A percentile compares a stretch with the other conserved stretches of the same genome.
Conservation (phyloP, 148 eudicot genomes). For the Rhododendron griersonianum region DNA sequence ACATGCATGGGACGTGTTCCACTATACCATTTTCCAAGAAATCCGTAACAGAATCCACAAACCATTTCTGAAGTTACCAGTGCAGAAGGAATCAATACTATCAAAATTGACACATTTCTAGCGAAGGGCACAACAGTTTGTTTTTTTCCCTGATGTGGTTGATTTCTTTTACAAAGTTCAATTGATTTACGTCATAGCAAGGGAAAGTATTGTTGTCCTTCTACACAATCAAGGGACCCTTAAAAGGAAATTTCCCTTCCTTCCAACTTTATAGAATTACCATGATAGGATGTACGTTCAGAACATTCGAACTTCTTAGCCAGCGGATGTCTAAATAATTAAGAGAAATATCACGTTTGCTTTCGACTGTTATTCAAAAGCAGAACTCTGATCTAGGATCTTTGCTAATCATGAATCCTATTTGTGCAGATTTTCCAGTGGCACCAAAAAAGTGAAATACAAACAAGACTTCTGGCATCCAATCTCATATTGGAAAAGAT, state of each 20-base stretch:
- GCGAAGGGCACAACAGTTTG: background rate
- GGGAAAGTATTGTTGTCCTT: background rate
- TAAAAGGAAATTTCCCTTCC: background rate
- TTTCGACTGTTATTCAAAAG: background rate
- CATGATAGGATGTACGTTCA: background rate
- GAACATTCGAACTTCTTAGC: background rate
- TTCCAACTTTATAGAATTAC: too few species aligned
- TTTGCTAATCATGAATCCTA: background rate
- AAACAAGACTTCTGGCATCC: background rate
- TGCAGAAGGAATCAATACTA: background rate
- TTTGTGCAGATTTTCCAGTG: background rate
- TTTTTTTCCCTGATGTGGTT: background rate
- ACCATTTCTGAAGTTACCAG: background rate
- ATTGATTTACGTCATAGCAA: background rate
- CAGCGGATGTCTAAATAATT: background rate
- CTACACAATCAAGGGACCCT: background rate
- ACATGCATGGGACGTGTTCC: background rate
- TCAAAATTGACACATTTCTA: background rate
- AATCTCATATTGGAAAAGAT: background rate
- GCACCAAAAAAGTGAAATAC: background rate
- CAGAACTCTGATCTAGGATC: background rate
- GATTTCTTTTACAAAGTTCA: background rate
- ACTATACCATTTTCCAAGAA: background rate
- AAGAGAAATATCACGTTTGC: background rate
- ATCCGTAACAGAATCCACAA: background rate